Percentiles rank a stretch among this genome's conserved stretches.
These are phyloP conservation scores for Neospermospora avenae DNA, from an alignment of 2,329 filamentous ascomycete species.

Conservation along the genomic window DNA sequence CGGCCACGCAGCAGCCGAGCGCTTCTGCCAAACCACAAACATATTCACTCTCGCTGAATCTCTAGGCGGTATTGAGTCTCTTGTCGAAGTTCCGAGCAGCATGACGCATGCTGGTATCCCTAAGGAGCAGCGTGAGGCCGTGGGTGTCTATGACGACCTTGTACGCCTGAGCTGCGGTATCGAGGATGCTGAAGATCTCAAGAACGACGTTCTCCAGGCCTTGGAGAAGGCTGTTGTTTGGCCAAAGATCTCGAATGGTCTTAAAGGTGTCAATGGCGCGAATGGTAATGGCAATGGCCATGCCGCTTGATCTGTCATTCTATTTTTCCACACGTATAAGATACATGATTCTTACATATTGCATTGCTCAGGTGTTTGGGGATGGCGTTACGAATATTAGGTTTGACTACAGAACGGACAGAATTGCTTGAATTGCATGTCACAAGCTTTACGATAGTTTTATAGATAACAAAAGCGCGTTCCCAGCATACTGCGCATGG, in stretches of 20 bases:
- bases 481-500: no score
- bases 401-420: constrained; percentile 4
- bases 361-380: background rate
- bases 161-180: constrained; percentile 92
- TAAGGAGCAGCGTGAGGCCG: constrained; percentile 81
- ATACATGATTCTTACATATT: background rate
- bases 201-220: constrained; percentile 77
- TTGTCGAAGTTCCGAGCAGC: constrained; percentile 87
- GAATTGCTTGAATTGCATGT: no score
- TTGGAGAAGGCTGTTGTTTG: constrained; percentile 61
- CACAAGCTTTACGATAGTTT: no score
- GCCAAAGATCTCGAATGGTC: constrained; percentile 34
- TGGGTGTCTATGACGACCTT: constrained; percentile 92
- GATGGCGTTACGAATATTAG: background rate
- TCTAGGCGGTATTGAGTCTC: constrained; percentile 85
- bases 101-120: constrained; percentile 99
- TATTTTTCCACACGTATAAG: background rate
- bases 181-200: constrained; percentile 84
- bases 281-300: background rate
- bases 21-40: constrained; percentile 85
- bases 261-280: constrained; percentile 16
- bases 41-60: constrained; percentile 94
- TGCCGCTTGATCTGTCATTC: background rate
- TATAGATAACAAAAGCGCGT: no score
- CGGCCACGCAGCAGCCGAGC: constrained; percentile 79